Evolutionary conservation across 139 green algal species (phyloP).

Genomic region (Ulvella scutata): DNA sequence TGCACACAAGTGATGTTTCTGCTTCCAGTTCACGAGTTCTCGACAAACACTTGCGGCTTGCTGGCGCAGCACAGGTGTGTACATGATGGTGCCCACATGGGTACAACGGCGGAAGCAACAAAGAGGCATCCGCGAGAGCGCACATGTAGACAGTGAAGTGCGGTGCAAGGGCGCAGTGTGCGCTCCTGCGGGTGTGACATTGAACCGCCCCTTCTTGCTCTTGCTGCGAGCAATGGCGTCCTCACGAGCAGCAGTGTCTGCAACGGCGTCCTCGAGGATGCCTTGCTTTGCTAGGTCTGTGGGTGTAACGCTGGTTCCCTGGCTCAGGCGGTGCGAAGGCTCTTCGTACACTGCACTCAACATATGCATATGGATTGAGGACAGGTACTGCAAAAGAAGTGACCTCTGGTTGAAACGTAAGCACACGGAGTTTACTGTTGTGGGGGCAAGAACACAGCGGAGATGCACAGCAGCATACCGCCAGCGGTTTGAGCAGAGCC

Average conservation of each 20-base stretch:
- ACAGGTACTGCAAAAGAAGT: too few species aligned
- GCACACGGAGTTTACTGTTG: too few species aligned
- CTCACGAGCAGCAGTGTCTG: neutral
- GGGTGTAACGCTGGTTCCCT: neutral
- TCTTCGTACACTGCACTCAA: too few species aligned
- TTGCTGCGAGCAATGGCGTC: neutral
- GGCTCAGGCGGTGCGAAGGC: too few species aligned
- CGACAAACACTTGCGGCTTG: neutral
- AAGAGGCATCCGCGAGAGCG: neutral
- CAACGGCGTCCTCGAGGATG: neutral
- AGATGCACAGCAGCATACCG: too few species aligned
- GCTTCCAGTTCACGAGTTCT: too few species aligned
- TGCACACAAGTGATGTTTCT: too few species aligned
- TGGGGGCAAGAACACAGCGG: too few species aligned
- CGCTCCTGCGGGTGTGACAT: neutral
- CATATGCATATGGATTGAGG: too few species aligned
- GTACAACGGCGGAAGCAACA: neutral
- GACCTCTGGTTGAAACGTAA: too few species aligned
- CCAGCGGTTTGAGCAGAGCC: neutral
- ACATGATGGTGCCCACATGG: neutral
- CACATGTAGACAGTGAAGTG: neutral
- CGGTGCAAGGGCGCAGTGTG: neutral
- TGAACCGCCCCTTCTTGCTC: slow-evolving; percentile 5
- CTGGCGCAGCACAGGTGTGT: neutral
- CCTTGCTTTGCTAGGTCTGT: neutral